phyloP scores from a whole-genome alignment of 202 grass and related monocot genomes.

The Setaria italica region DNA sequence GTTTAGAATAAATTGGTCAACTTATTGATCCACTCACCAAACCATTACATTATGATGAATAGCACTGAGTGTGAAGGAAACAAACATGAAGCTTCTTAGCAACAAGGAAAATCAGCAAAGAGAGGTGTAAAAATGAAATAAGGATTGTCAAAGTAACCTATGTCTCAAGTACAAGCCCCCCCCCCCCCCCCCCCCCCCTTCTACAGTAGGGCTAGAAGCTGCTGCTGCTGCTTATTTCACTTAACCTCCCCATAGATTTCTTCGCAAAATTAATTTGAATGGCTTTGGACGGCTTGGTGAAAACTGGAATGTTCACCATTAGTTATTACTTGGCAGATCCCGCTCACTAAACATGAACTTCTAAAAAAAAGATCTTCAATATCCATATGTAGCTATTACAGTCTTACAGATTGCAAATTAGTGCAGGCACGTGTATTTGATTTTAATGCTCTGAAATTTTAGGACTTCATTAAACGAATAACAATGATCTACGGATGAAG shows the following conservation, averaged over 20 bases:
- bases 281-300: not conserved
- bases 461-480: constrained; percentile 5
- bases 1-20: constrained; percentile 25
- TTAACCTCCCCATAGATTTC: not conserved
- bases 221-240: not conserved
- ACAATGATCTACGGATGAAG: not conserved
- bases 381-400: not conserved
- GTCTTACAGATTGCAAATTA: constrained; percentile 20
- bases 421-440: constrained; percentile 4
- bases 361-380: constrained; percentile 2
- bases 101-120: not conserved
- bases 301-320: not conserved
- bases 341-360: constrained; percentile 29
- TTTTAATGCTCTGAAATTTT: constrained; percentile 19
- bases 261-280: not conserved
- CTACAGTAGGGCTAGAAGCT: not conserved
- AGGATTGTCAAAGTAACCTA: not conserved
- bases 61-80: not conserved
- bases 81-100: constrained; percentile 24
- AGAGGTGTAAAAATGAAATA: not conserved
- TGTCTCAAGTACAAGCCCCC: not conserved
- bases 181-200: not conserved
- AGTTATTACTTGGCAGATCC: not conserved
- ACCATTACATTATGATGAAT: constrained; percentile 23
- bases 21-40: not conserved